These are phyloP conservation scores for Dipteronia dyeriana DNA, from an alignment of 345 rosid species.

Conservation along the genomic window DNA sequence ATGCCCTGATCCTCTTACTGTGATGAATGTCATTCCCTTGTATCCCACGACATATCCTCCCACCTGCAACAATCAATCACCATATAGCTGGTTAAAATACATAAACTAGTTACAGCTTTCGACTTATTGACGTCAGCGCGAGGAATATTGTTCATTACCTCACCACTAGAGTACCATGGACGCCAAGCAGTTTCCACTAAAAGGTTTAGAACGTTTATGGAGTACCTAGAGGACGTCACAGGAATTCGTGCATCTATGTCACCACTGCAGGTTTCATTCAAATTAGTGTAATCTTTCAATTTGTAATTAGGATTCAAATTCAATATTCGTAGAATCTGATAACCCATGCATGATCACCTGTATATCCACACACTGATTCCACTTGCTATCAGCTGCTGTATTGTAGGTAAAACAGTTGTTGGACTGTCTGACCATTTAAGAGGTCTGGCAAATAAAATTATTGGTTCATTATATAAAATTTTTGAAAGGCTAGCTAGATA, in stretches of 20 bases:
- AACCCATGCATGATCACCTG: constrained; percentile 30
- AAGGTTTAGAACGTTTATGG: constrained; percentile 36
- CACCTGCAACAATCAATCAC: constrained; percentile 29
- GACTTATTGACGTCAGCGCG: background rate
- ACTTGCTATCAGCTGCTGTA: constrained; percentile 34
- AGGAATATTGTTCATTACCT: constrained; percentile 30
- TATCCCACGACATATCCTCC: constrained; percentile 52
- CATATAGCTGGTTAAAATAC: background rate
- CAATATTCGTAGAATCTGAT: too few relatives aligned
- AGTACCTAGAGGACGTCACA: constrained; percentile 44
- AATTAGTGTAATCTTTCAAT: too few relatives aligned
- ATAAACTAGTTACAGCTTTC: background rate
- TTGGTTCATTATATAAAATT: background rate
- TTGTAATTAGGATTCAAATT: too few relatives aligned
- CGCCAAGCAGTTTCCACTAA: constrained; percentile 37
- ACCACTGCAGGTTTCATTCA: constrained; percentile 40
- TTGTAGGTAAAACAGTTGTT: constrained; percentile 37
- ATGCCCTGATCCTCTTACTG: constrained; percentile 55
- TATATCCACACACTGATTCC: constrained; percentile 47
- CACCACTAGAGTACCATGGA: constrained; percentile 39
- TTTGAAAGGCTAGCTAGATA: background rate
- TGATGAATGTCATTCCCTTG: constrained; percentile 34
- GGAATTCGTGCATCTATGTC: constrained; percentile 44
- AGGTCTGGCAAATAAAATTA: too few relatives aligned
- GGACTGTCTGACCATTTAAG: constrained; percentile 33